These are phyloP conservation scores for Colletotrichum navitas DNA, from an alignment of 2,329 filamentous ascomycete species.

Conservation along the genomic window DNA sequence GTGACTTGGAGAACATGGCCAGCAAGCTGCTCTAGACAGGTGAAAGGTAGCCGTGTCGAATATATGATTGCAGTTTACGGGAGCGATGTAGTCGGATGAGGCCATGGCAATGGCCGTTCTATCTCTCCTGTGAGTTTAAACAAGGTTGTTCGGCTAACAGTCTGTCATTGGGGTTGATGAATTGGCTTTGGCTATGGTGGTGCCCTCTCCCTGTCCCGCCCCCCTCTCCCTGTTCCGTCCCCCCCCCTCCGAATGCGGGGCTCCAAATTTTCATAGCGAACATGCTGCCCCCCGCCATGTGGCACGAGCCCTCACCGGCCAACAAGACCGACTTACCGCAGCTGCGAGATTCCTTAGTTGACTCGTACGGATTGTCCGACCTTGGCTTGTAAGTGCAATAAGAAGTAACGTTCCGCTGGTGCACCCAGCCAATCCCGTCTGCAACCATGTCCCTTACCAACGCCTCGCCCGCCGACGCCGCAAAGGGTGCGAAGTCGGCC, in stretches of 20 bases:
- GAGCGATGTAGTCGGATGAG: not conserved
- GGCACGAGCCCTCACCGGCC: slow-evolving; percentile 8
- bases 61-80: not conserved
- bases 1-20: not conserved
- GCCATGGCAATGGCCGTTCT: not conserved
- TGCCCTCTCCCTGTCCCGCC: no score
- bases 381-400: slow-evolving; percentile 16
- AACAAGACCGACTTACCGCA: not conserved
- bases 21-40: not conserved
- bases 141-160: slow-evolving; percentile 14
- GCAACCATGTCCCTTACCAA: slow-evolving; percentile 87
- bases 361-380: slow-evolving; percentile 21
- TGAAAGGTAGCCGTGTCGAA: not conserved
- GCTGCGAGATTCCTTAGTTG: slow-evolving; percentile 30
- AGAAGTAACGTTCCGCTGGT: not conserved
- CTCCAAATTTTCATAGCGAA: slow-evolving; percentile 37
- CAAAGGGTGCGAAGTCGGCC: slow-evolving; percentile 81
- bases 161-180: not conserved
- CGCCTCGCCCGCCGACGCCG: slow-evolving; percentile 82
- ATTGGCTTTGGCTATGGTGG: slow-evolving; percentile 18
- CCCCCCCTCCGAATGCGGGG: slow-evolving; percentile 35
- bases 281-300: slow-evolving; percentile 7
- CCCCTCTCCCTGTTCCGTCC: no score
- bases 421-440: slow-evolving; percentile 24
- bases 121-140: not conserved